Conservation (phyloP, 805 yeast genomes). For the Zygoascus bituminiphila region DNA sequence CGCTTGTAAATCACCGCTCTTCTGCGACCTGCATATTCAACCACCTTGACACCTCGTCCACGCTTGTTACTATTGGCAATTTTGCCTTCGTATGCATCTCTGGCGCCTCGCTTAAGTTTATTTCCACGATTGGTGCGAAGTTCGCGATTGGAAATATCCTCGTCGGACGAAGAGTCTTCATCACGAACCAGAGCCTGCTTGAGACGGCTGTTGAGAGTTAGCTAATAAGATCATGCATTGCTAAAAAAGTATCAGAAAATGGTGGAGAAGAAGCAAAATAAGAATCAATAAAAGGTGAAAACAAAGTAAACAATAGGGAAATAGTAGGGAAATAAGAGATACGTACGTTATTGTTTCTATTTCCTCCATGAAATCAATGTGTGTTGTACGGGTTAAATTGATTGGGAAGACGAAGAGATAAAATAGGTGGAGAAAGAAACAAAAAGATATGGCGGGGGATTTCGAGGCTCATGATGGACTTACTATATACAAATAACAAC, state of each 20-base stretch:
- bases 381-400: not conserved
- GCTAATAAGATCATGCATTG: too few species aligned
- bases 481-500: not conserved
- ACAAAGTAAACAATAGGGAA: too few species aligned
- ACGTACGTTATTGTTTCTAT: slow-evolving; percentile 8
- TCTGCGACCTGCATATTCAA: slow-evolving; percentile 23
- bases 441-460: too few species aligned
- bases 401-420: not conserved
- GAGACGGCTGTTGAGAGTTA: too few species aligned
- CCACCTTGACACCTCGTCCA: slow-evolving; percentile 23
- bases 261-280: too few species aligned
- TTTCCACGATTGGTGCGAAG: slow-evolving; percentile 44
- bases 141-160: slow-evolving; percentile 10
- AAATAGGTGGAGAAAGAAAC: not conserved
- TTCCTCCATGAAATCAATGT: not conserved
- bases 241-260: too few species aligned
- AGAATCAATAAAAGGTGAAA: too few species aligned
- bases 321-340: not conserved
- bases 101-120: slow-evolving; percentile 45
- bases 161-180: slow-evolving; percentile 22
- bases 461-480: too few species aligned
- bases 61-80: slow-evolving; percentile 26
- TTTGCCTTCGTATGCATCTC: slow-evolving; percentile 38
- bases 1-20: slow-evolving; percentile 22
- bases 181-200: slow-evolving; percentile 28